These are phyloP conservation scores for Karstenula rhodostoma DNA, from an alignment of 2,329 filamentous ascomycete species.

Conservation along the genomic window DNA sequence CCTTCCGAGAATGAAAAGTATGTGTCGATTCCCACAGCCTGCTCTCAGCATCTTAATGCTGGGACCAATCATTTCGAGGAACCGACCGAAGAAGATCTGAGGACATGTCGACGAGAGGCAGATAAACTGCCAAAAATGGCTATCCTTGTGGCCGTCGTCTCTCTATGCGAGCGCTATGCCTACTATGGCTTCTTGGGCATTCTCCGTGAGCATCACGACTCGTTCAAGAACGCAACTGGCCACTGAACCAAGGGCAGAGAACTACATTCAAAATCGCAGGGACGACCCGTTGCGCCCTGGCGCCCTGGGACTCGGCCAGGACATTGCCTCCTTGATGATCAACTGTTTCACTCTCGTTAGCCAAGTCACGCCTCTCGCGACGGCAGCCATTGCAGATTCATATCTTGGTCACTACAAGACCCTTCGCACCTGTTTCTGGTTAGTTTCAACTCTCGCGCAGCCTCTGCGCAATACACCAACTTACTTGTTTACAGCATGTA, in stretches of 20 bases:
- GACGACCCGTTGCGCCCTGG: conserved; percentile 37
- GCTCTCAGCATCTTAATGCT: background rate
- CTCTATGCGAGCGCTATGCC: background rate
- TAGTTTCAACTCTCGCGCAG: conserved; percentile 10
- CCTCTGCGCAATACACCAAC: background rate
- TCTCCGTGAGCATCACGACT: background rate
- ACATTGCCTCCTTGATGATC: conserved; percentile 60
- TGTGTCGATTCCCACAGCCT: background rate
- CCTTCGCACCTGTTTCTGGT: conserved; percentile 33
- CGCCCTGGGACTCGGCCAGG: conserved; percentile 25
- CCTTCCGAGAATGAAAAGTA: background rate
- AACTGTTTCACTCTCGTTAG: conserved; percentile 26
- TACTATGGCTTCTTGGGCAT: background rate
- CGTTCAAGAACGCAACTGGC: background rate
- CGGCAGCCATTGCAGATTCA: conserved; percentile 41
- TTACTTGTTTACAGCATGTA: conserved; percentile 10
- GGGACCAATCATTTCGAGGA: background rate
- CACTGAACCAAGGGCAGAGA: conserved; percentile 31
- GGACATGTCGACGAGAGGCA: background rate
- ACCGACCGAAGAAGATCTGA: background rate
- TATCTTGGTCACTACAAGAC: conserved; percentile 45
- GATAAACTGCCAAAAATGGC: background rate
- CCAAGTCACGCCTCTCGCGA: conserved; percentile 36
- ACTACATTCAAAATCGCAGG: conserved; percentile 45
- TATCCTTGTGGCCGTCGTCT: background rate